Percentiles rank a stretch among this genome's conserved stretches.
phyloP scores from a whole-genome alignment of 73 alveolate species.

The Paramecium pentaurelia region DNA sequence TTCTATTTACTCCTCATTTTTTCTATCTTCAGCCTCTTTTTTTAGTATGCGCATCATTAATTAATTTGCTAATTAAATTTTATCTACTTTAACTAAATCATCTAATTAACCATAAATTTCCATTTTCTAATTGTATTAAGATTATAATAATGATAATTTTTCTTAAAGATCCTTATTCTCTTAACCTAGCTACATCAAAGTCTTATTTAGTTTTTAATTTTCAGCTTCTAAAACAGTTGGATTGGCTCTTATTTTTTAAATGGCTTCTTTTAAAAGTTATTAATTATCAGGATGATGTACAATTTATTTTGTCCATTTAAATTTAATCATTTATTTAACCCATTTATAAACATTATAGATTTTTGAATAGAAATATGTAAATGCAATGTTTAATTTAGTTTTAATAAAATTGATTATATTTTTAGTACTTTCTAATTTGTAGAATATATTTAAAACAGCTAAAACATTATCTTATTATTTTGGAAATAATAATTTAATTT shows the following conservation, averaged over 20 bases:
- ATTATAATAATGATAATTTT: neutral
- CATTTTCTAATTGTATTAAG: neutral
- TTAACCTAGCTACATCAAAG: neutral
- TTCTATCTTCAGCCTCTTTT: constrained; percentile 10
- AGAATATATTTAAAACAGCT: neutral
- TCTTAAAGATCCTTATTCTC: neutral
- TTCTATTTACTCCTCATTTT: neutral
- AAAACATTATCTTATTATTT: neutral
- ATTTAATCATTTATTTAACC: neutral
- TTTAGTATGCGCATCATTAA: neutral
- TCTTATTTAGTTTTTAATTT: neutral
- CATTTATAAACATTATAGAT: neutral
- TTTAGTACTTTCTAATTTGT: neutral
- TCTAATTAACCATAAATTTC: neutral
- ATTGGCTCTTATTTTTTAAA: neutral
- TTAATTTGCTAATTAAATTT: neutral
- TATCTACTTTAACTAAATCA: neutral
- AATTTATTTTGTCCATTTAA: neutral
- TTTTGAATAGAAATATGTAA: neutral
- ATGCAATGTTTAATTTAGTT: neutral
- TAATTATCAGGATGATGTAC: constrained; percentile 8
- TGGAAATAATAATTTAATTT: neutral
- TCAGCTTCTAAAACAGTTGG: constrained; percentile 8
- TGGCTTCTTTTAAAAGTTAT: neutral
- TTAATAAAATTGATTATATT: neutral